Conservation (phyloP, 495 filamentous ascomycete genomes). For the Penicillium fimorum region DNA sequence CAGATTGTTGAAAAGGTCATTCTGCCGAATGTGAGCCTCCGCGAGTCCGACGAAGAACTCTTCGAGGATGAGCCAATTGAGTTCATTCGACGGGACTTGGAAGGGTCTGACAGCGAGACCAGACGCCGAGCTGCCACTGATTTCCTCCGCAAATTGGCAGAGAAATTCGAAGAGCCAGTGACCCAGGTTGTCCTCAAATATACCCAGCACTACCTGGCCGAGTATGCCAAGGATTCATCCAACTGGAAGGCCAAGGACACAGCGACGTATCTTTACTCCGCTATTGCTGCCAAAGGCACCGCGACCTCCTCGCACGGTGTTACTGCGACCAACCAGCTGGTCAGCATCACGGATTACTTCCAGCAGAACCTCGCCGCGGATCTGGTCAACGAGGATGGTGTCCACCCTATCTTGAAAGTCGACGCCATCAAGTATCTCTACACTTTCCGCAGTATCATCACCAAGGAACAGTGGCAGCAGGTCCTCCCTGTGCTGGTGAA, state of each 20-base stretch:
- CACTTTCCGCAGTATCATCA: slow-evolving; percentile 86
- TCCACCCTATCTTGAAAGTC: slow-evolving; percentile 86
- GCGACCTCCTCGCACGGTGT: slow-evolving; percentile 84
- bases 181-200: slow-evolving; percentile 79
- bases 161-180: slow-evolving; percentile 80
- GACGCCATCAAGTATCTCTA: slow-evolving; percentile 98
- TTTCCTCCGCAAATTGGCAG: slow-evolving; percentile 82
- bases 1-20: slow-evolving; percentile 94
- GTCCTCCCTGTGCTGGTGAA: slow-evolving; percentile 88
- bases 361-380: slow-evolving; percentile 83
- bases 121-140: slow-evolving; percentile 88
- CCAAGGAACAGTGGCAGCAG: slow-evolving; percentile 80
- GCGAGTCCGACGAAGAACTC: slow-evolving; percentile 89
- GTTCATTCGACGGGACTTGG: slow-evolving; percentile 92
- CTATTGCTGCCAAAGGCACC: slow-evolving; percentile 87
- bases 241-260: slow-evolving; percentile 98
- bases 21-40: slow-evolving; percentile 83
- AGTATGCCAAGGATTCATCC: slow-evolving; percentile 63
- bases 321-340: slow-evolving; percentile 75
- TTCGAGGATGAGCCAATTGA: slow-evolving; percentile 99
- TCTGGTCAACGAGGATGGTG: slow-evolving; percentile 61
- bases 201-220: slow-evolving; percentile 69
- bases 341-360: slow-evolving; percentile 92
- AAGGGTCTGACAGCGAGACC: slow-evolving; percentile 94
- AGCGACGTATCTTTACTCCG: slow-evolving; percentile 89